A percentile compares a stretch with the other conserved stretches of the same genome.
Conservation (phyloP, 75 land plant genomes). For the Pinus taeda region DNA sequence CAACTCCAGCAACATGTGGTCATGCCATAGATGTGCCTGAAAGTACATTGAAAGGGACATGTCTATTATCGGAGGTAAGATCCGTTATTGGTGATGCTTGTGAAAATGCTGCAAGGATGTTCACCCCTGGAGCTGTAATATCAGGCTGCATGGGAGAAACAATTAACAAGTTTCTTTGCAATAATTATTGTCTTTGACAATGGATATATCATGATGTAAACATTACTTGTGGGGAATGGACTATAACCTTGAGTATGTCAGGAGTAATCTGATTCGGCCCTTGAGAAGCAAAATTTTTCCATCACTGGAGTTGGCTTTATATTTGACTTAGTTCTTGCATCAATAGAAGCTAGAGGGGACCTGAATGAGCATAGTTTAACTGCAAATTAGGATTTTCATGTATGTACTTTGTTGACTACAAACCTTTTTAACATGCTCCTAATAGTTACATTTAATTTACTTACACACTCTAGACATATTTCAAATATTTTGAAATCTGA, state of each 20-base stretch:
- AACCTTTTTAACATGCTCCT: neutral
- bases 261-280: slow-evolving; percentile 57
- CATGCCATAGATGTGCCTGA: slow-evolving; percentile 35
- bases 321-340: slow-evolving; percentile 19
- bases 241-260: slow-evolving; percentile 50
- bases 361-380: slow-evolving; percentile 20
- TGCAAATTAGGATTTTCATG: neutral
- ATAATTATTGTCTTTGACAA: too few relatives aligned
- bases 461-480: too few relatives aligned
- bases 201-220: neutral
- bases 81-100: slow-evolving; percentile 7
- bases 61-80: slow-evolving; percentile 7
- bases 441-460: neutral
- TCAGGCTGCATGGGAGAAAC: slow-evolving; percentile 20
- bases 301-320: slow-evolving; percentile 53
- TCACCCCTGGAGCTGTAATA: slow-evolving; percentile 25
- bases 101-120: slow-evolving; percentile 27
- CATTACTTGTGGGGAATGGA: neutral
- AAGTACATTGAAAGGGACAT: slow-evolving; percentile 15
- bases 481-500: too few relatives aligned
- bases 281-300: slow-evolving; percentile 62
- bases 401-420: neutral
- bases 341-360: slow-evolving; percentile 40
- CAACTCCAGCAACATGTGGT: slow-evolving; percentile 24
- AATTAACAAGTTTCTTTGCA: neutral